Evolutionary conservation across 2,329 filamentous ascomycete species (phyloP).

Genomic region (Fusarium cyanostomum): DNA sequence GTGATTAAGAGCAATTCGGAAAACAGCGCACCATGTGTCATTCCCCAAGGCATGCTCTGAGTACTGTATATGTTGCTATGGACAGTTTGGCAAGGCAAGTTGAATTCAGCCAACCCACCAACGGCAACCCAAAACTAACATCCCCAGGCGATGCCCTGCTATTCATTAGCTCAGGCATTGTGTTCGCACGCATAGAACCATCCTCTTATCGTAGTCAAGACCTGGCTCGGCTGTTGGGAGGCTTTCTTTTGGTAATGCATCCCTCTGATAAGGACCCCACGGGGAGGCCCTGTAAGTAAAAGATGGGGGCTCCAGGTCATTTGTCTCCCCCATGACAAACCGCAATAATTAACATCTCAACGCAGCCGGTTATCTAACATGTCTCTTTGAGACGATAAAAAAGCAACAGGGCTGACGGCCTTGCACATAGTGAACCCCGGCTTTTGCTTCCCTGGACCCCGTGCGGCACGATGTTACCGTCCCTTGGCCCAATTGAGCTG

Average conservation of each 20-base stretch:
- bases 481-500: slow-evolving; percentile 18
- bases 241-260: slow-evolving; percentile 44
- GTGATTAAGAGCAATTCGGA: too few species aligned
- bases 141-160: too few species aligned
- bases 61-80: too few species aligned
- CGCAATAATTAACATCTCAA: background rate
- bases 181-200: too few species aligned
- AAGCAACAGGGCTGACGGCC: slow-evolving; percentile 16
- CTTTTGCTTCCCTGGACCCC: background rate
- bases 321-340: slow-evolving; percentile 37
- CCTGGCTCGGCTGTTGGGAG: too few species aligned
- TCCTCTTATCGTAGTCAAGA: too few species aligned
- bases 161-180: too few species aligned
- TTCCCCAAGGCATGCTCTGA: too few species aligned
- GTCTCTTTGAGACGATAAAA: slow-evolving; percentile 7
- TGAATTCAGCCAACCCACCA: too few species aligned
- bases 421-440: background rate
- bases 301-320: slow-evolving; percentile 17
- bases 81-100: too few species aligned
- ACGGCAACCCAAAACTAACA: too few species aligned
- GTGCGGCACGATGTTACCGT: slow-evolving; percentile 22
- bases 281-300: slow-evolving; percentile 12
- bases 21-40: too few species aligned
- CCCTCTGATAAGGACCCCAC: slow-evolving; percentile 50
- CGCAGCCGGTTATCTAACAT: slow-evolving; percentile 12